Base-by-base conservation (phyloP, 352 stramenopile species). In the Globisporangium irregulare region DNA sequence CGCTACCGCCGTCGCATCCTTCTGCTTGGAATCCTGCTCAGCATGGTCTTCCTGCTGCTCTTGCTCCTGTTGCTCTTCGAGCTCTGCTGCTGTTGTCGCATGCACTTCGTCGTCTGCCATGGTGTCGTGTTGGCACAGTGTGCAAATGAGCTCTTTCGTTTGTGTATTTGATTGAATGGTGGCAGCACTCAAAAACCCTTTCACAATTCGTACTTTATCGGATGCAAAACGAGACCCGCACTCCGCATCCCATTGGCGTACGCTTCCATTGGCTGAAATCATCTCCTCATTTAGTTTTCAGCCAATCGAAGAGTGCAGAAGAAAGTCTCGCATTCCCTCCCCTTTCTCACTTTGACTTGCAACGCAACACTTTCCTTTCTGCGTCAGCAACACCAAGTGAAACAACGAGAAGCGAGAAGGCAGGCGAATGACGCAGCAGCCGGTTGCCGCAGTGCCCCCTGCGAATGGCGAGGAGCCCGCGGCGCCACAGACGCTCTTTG, bases 401-500 rank as follows among this genome's bases (percentile, higher is more conserved):
- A 51, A 22, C 41, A 15, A 50, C 3, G 20, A 20, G 18, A 46
- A 43, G 20, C 3, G 20, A 20, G 18, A 46, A 43, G 29, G 8
- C 29, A 50, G 20, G 20, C 32, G 43, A 24, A 62, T 62, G 56
- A 29, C 56, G 32, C 56, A 62, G 60, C 59, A 64, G 38, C 59
- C 61, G 10, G 58, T 60, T n/a, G 68, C 68, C 24, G 20, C 62
- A 14, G 41, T 43, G 32, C 15, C 59, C 25, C 15, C 59, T 43
- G 54, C 54, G 24, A 62, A 38, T 38, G 32, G 32, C 32, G 62
- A 67, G 18, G 43, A 51, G 43, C 43, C 43, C 43, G 67, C 66
- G 9, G 64, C 71, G n/a, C 65, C 73, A 62, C 70, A 84, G 66
- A 75, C 74, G n/a, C 56, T 88, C 14, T 74, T 86, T 69, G 80